Evolutionary conservation across 2,329 filamentous ascomycete species (phyloP).

Genomic region (Metarhizium sp.): DNA sequence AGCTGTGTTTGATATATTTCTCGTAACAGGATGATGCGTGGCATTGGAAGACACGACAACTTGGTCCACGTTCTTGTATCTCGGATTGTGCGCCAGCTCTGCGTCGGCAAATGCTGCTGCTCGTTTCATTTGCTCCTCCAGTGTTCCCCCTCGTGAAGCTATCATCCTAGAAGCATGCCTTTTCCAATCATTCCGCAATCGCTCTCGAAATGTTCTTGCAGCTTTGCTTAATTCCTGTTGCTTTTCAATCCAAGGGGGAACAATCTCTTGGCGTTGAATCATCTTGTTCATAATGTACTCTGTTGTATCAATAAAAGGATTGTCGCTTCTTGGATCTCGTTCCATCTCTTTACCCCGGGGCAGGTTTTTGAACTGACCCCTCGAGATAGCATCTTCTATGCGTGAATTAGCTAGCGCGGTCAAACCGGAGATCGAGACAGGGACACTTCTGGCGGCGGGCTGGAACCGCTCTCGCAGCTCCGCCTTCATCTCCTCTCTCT

Average conservation of each 20-base stretch:
- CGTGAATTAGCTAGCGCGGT: constrained; percentile 78
- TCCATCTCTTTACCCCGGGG: constrained; percentile 71
- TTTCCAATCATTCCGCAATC: constrained; percentile 77
- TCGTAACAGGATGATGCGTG: constrained; percentile 39
- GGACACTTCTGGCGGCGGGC: constrained; percentile 61
- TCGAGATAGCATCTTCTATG: constrained; percentile 88
- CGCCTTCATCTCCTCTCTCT: constrained; percentile 60
- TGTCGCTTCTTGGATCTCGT: constrained; percentile 71
- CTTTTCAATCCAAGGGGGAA: constrained; percentile 98
- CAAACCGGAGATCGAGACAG: constrained; percentile 68
- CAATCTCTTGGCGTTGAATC: constrained; percentile 90
- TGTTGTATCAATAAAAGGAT: constrained; percentile 88
- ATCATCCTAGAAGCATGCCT: constrained; percentile 74
- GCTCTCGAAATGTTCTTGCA: constrained; percentile 57
- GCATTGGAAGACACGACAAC: constrained; percentile 28
- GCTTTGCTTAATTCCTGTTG: constrained; percentile 78
- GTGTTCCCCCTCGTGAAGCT: constrained; percentile 62
- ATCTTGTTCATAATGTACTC: constrained; percentile 99
- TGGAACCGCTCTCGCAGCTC: constrained; percentile 76
- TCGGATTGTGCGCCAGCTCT: constrained; percentile 58
- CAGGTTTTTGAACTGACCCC: constrained; percentile 82
- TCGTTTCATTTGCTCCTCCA: constrained; percentile 62
- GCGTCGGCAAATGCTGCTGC: constrained; percentile 69
- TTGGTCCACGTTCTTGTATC: constrained; percentile 29
- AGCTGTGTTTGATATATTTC: not conserved